Evolutionary conservation across 805 yeast species (phyloP), one percentile per base, ranked within the genome.

Genomic region (Torulaspora indica): DNA sequence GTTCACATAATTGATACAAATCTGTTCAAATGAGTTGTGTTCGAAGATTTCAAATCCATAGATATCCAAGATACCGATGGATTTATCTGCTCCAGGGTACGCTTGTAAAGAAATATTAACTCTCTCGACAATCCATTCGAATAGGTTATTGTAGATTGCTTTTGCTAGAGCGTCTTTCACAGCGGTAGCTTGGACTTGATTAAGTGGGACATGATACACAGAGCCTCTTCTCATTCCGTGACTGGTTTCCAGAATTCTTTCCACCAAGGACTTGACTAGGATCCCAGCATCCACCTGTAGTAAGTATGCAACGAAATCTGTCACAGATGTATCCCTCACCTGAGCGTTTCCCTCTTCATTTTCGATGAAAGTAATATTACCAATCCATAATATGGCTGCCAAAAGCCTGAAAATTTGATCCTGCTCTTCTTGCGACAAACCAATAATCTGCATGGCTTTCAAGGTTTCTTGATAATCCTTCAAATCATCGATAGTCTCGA

Each of bases 31-130:
- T 2, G 96, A 86, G 69, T 90, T 90, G 56, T 86, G 91, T 45
- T 90, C 96, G 62, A 90, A 90, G 60, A 91, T 91, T 67, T 90
- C 98, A 69, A 90, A 90, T 8, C 98, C 98, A 62, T 90, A 90
- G 54, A 91, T 90, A 78, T 90, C 98, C 60, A 90, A 73, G 55
- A 90, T 90, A 52, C 98, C 98, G 57, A 93, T 82, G 22, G 95
- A 84, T 59, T 82, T 85, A 25, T 72, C 65, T 7, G 70, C 72
- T 45, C 75, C 74, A 27, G 73, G 68, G 43, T 70, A 69, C 1
- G 79, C 61, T 17, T 79, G 78, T 56, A 93, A 74, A 0, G 97
- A 85, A 36, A 72, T 67, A 64, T 93, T 93, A 35, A 93, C 95
- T 60, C 98, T 79, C 43, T 74, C 85, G 13, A 93, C 98, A 58